Evolutionary conservation across 805 yeast genomes (phyloP), one percentile per base, ranked within the genome.

Genomic region (Nakazawaea siamensis): DNA sequence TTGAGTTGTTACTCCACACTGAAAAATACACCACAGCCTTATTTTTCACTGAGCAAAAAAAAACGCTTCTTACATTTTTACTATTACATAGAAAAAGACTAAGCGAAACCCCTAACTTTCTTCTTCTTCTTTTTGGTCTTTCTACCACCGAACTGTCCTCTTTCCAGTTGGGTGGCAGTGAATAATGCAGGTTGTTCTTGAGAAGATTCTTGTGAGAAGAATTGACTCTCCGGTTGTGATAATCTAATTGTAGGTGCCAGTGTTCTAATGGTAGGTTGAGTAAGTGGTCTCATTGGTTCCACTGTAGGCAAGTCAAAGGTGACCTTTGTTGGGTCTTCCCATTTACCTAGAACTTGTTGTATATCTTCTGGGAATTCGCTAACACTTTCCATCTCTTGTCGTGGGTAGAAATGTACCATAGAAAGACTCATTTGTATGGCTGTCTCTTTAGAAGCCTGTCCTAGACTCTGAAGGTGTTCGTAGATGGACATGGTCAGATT

Each of bases 21-120:
- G n/a, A n/a, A n/a, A n/a, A n/a, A n/a, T n/a, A n/a, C n/a, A n/a
- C n/a, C n/a, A n/a, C n/a, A n/a, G n/a, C n/a, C n/a, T n/a, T n/a
- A n/a, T 21, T 21, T 21, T 21, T 21, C 8, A 21, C 24, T n/a
- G n/a, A n/a, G n/a, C n/a, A n/a, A 21, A 21, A 21, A 21, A 21
- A 21, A 9, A 9, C 11, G 24, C 10, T 8, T 8, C 10, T 8
- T 21, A 9, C 14, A 27, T 38, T 31, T 17, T 40, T 25, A 14
- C 19, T 14, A 18, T 14, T 26, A 18, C 35, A 33, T 19, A 45
- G 26, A 21, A 9, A 8, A n/a, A n/a, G n/a, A n/a, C n/a, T n/a
- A 24, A n/a, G 65, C 67, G 51, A 72, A 71, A 4, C 77, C 77
- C 12, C 73, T 64, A 38, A 63, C 60, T 43, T 59, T 64, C 55